A percentile compares a stretch with the other conserved stretches of the same genome.
Conservation (phyloP, 2,329 filamentous ascomycete genomes). For the Colletotrichum camelliae region DNA sequence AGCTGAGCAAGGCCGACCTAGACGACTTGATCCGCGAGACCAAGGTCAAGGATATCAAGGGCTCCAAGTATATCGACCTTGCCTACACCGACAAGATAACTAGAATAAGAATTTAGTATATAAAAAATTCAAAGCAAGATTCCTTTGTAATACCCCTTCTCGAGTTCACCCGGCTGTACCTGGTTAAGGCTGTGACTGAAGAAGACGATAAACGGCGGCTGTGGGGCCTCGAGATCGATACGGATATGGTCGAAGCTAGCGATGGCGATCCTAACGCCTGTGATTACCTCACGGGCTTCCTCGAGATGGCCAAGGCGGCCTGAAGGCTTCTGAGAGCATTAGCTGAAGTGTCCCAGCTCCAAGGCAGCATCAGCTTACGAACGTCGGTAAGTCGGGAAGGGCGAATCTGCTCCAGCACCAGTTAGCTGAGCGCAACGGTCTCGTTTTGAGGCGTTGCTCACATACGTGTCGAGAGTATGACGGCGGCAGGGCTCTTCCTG, state of each 20-base stretch:
- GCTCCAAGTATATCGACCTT: rapidly evolving
- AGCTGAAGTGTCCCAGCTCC: not conserved
- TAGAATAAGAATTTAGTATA: no score
- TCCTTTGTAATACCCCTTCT: no score
- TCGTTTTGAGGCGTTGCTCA: not conserved
- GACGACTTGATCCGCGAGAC: not conserved
- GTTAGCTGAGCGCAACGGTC: not conserved
- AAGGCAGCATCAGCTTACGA: not conserved
- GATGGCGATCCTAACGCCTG: rapidly evolving
- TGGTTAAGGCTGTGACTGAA: no score
- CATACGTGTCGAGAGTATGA: not conserved
- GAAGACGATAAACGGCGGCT: no score
- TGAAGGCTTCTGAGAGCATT: not conserved
- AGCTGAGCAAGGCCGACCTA: rapidly evolving
- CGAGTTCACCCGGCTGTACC: no score
- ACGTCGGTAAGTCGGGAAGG: not conserved
- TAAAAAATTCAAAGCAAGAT: no score
- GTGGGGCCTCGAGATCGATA: not conserved
- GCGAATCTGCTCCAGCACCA: not conserved
- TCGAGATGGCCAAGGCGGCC: not conserved
- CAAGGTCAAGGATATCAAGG: rapidly evolving
- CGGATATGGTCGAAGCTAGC: not conserved
- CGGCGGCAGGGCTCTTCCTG: not conserved
- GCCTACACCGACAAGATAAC: no score
- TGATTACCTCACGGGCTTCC: not conserved